Conservation (phyloP, 2,329 filamentous ascomycete genomes). For the Epicoccum sorghinum region DNA sequence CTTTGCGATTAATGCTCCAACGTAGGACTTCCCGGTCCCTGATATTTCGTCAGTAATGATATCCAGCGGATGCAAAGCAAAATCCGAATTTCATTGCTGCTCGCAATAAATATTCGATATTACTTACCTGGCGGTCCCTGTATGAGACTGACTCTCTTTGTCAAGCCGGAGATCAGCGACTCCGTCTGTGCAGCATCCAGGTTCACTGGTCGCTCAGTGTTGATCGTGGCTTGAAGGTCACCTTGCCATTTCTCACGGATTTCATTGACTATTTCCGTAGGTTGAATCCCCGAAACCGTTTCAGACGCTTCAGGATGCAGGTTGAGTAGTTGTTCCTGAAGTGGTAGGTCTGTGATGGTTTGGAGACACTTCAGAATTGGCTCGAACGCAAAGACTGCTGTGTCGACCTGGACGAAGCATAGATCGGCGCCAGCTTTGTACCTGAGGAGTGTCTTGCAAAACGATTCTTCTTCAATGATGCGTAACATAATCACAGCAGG, state of each 20-base stretch:
- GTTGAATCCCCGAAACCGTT: constrained; percentile 31
- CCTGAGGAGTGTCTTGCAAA: constrained; percentile 55
- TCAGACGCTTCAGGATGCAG: constrained; percentile 20
- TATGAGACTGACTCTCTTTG: constrained; percentile 63
- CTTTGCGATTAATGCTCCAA: constrained; percentile 69
- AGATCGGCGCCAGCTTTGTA: constrained; percentile 39
- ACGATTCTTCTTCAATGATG: constrained; percentile 54
- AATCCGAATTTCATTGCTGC: background rate
- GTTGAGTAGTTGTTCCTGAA: constrained; percentile 60
- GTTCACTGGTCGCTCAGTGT: constrained; percentile 32
- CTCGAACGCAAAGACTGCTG: constrained; percentile 71
- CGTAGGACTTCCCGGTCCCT: constrained; percentile 78
- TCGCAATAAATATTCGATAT: too few species aligned
- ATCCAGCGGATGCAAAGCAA: too few species aligned
- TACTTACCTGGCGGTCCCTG: constrained; percentile 72
- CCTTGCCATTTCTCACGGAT: constrained; percentile 25
- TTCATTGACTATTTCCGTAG: constrained; percentile 27
- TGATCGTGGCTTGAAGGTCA: constrained; percentile 30
- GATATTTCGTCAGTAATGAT: constrained; percentile 11
- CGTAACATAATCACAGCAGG: constrained; percentile 60
- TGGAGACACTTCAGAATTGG: constrained; percentile 68
- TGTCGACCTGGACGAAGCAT: constrained; percentile 66
- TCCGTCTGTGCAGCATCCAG: constrained; percentile 62
- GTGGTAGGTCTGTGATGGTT: constrained; percentile 60
- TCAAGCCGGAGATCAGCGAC: constrained; percentile 63